These are phyloP conservation scores for Brachypodium distachyon DNA, from an alignment of 202 grass and related monocot genomes.

Conservation along the genomic window DNA sequence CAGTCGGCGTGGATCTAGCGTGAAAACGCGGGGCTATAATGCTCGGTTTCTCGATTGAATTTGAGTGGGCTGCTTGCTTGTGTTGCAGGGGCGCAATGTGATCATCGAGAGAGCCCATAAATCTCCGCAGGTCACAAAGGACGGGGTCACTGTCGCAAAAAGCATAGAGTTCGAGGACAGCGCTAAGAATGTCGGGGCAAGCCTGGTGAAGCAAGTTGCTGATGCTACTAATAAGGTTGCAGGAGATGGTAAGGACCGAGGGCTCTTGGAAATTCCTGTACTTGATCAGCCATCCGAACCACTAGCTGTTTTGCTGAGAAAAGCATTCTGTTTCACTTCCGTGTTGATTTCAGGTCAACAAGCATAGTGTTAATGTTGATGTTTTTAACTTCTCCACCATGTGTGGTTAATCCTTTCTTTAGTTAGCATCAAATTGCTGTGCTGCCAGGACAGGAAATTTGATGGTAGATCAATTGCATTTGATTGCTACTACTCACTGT, in stretches of 20 bases:
- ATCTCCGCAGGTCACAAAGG: constrained; percentile 81
- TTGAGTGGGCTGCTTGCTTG: neutral
- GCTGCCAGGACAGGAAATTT: neutral
- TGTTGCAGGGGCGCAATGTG: constrained; percentile 66
- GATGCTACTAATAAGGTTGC: constrained; percentile 78
- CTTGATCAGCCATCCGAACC: neutral
- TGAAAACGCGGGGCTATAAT: neutral
- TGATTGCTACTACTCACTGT: neutral
- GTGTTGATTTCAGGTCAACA: neutral
- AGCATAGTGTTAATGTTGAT: neutral
- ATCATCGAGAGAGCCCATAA: constrained; percentile 57
- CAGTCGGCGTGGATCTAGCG: constrained; percentile 2
- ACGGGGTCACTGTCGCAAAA: constrained; percentile 90
- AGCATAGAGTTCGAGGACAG: constrained; percentile 83
- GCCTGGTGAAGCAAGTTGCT: constrained; percentile 91
- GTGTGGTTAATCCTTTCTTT: neutral
- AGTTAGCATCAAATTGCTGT: neutral
- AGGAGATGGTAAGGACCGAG: constrained; percentile 62
- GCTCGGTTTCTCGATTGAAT: neutral
- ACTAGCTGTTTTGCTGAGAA: neutral
- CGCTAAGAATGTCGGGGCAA: constrained; percentile 77
- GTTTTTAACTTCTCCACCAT: neutral
- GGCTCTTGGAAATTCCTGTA: neutral
- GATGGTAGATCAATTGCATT: neutral
- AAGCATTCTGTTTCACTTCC: neutral